Evolutionary conservation across 179 eudicot genomes (phyloP).

Genomic region (Spinacia oleracea): DNA sequence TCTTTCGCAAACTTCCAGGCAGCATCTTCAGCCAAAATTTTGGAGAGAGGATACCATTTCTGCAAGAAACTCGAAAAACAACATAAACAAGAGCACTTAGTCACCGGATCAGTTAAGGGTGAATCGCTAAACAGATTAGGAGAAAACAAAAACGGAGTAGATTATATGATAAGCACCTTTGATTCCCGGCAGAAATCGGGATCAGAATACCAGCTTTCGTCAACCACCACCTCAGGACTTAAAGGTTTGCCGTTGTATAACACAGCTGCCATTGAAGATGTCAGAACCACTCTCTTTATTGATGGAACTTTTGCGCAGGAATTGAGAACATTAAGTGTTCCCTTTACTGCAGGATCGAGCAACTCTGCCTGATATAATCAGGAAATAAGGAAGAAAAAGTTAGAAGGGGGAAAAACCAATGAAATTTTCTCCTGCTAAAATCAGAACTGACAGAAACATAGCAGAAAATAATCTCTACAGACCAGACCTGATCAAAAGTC

Average conservation of each 20-base stretch:
- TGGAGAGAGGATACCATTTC: slow-evolving; percentile 60
- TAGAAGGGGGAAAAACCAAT: background rate
- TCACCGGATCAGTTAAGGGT: background rate
- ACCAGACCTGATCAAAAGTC: no score
- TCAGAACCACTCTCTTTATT: slow-evolving; percentile 53
- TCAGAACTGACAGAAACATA: background rate
- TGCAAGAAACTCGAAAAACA: background rate
- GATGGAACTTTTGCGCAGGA: slow-evolving; percentile 54
- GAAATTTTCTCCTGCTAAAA: background rate
- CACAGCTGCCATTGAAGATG: slow-evolving; percentile 59
- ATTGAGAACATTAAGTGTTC: slow-evolving; percentile 57
- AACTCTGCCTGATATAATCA: slow-evolving; percentile 40
- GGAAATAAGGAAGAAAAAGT: background rate
- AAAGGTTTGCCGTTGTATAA: slow-evolving; percentile 42
- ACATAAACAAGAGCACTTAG: background rate
- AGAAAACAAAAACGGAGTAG: background rate
- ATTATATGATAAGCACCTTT: slow-evolving; percentile 31
- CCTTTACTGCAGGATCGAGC: slow-evolving; percentile 63
- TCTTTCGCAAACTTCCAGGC: slow-evolving; percentile 65
- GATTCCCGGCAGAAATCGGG: slow-evolving; percentile 39
- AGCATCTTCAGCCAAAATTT: slow-evolving; percentile 62
- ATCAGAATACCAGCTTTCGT: slow-evolving; percentile 54
- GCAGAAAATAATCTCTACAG: no score
- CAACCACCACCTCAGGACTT: slow-evolving; percentile 54
- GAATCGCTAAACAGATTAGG: background rate